Conservation (phyloP, 306 rosid genomes). For the Lathyrus oleraceus region DNA sequence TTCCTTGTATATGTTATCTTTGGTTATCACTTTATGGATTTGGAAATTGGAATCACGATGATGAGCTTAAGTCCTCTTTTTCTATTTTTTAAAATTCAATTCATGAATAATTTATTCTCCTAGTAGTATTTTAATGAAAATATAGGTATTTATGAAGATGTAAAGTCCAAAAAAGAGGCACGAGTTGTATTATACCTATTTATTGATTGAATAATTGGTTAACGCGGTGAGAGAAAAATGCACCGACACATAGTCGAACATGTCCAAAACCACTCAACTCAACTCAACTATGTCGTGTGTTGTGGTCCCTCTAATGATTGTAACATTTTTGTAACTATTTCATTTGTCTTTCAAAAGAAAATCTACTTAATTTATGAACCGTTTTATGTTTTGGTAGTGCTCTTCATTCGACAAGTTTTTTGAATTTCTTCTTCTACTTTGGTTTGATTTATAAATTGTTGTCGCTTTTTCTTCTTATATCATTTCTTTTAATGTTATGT, state of each 20-base stretch:
- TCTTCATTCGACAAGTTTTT: neutral
- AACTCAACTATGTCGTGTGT: neutral
- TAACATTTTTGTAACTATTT: constrained; percentile 20
- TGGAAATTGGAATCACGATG: constrained; percentile 21
- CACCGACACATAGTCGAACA: constrained; percentile 44
- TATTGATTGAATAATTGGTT: constrained; percentile 5
- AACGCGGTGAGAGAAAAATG: constrained; percentile 45
- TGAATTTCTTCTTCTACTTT: too few relatives aligned
- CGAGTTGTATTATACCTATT: constrained; percentile 18
- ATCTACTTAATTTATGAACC: neutral
- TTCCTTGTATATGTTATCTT: constrained; percentile 19
- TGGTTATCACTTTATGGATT: constrained; percentile 20
- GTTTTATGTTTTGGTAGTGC: too few relatives aligned
- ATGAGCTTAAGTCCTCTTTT: neutral
- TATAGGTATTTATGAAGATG: constrained; percentile 12
- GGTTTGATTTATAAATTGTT: too few relatives aligned
- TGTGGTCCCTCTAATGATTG: constrained; percentile 30
- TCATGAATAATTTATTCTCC: neutral
- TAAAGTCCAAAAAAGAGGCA: constrained; percentile 39
- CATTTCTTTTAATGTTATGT: too few relatives aligned
- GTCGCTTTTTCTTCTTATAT: too few relatives aligned
- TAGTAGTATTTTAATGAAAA: neutral
- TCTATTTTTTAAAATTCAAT: constrained; percentile 2
- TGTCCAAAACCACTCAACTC: constrained; percentile 33
- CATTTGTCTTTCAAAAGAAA: neutral